phyloP scores from a whole-genome alignment of 1,139 yeast species.

The Kurtzmaniella natalensis region DNA sequence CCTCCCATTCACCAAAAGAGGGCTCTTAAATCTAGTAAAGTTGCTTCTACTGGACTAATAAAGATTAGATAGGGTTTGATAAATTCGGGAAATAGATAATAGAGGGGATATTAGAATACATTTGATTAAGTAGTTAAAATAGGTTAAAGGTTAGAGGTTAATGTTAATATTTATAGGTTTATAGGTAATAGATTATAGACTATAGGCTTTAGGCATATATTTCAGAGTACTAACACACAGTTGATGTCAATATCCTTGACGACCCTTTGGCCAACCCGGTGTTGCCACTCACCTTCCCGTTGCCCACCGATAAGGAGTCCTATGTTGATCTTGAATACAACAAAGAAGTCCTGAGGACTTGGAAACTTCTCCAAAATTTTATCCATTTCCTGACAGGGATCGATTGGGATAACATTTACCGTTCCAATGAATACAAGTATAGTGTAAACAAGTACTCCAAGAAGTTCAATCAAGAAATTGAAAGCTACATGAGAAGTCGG shows the following conservation, averaged over 20 bases:
- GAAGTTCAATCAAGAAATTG: slow-evolving; percentile 25
- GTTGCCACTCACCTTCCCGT: slow-evolving; percentile 34
- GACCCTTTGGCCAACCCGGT: slow-evolving; percentile 29
- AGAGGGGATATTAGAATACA: no score
- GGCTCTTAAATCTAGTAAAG: no score
- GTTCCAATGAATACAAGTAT: slow-evolving; percentile 31
- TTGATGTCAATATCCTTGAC: slow-evolving; percentile 38
- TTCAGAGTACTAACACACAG: slow-evolving; percentile 6
- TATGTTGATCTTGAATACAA: slow-evolving; percentile 28
- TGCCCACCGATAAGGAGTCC: slow-evolving; percentile 35
- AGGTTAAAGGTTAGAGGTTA: no score
- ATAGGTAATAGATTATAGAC: no score
- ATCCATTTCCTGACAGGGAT: slow-evolving; percentile 26
- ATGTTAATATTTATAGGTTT: no score
- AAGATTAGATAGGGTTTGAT: no score
- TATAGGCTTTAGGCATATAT: no score
- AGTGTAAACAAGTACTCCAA: slow-evolving; percentile 31
- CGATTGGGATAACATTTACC: slow-evolving; percentile 29
- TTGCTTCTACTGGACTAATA: no score
- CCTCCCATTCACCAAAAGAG: no score
- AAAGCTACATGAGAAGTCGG: slow-evolving; percentile 29
- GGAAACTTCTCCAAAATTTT: slow-evolving; percentile 30
- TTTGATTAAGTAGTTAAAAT: no score
- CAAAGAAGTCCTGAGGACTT: slow-evolving; percentile 20
- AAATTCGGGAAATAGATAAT: no score